These are phyloP conservation scores for Talaromyces sp. DNA, from an alignment of 2,329 filamentous ascomycete genomes.

Conservation along the genomic window DNA sequence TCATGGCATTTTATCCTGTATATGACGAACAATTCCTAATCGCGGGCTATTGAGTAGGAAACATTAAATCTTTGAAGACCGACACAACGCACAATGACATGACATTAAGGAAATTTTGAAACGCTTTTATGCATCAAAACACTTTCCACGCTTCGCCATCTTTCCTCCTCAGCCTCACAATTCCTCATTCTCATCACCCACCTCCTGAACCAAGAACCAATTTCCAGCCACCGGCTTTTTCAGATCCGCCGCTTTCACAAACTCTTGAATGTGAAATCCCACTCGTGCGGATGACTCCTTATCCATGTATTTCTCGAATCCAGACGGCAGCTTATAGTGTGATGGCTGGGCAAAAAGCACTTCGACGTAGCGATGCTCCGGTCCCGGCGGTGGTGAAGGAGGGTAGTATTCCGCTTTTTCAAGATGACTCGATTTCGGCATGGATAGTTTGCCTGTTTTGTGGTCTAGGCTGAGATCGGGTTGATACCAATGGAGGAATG, in stretches of 20 bases:
- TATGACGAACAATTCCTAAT: background rate
- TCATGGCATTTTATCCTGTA: background rate
- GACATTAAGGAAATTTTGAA: background rate
- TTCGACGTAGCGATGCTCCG: slow-evolving; percentile 16
- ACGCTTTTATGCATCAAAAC: background rate
- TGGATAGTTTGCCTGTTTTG: background rate
- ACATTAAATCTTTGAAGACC: background rate
- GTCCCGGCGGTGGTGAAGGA: slow-evolving; percentile 16
- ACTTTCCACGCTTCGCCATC: too few species aligned
- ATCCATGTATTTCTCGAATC: slow-evolving; percentile 9
- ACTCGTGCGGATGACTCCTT: slow-evolving; percentile 12
- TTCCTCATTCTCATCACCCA: background rate
- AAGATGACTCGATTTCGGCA: slow-evolving; percentile 1
- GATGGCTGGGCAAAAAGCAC: slow-evolving; percentile 13
- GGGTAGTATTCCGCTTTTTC: slow-evolving; percentile 8
- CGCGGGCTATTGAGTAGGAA: background rate
- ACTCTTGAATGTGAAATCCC: slow-evolving; percentile 15
- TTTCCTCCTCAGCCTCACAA: background rate
- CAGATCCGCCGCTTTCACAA: slow-evolving; percentile 8
- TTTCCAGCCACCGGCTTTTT: slow-evolving; percentile 12
- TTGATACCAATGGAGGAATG: slow-evolving; percentile 19
- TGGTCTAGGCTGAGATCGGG: slow-evolving; percentile 1
- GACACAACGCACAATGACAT: background rate
- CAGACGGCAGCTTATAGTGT: background rate
- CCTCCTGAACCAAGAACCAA: slow-evolving; percentile 16